Conservation (phyloP, 495 filamentous ascomycete species). For the Talaromyces wortmannii region DNA sequence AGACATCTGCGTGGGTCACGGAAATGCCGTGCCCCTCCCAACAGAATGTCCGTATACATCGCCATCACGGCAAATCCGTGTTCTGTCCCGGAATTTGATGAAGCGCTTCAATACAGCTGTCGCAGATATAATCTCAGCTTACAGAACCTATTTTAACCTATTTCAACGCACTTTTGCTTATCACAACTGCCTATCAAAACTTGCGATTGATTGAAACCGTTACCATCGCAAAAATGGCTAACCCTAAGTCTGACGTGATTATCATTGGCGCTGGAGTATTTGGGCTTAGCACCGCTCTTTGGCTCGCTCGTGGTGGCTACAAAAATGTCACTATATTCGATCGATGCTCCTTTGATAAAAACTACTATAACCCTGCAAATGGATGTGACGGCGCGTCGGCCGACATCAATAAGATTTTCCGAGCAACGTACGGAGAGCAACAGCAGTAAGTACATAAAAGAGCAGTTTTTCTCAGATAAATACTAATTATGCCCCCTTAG, state of each 20-base stretch:
- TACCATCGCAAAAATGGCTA: background rate
- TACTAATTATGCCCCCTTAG: background rate
- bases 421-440: slow-evolving; percentile 8
- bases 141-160: no score
- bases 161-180: no score
- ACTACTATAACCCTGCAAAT: slow-evolving; percentile 4
- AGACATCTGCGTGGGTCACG: no score
- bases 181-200: background rate
- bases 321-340: slow-evolving; percentile 11
- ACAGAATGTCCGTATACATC: no score
- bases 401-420: slow-evolving; percentile 13
- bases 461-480: no score
- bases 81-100: no score
- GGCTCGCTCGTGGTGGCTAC: slow-evolving; percentile 10
- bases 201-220: background rate
- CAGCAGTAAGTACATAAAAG: no score
- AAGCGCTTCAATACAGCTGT: no score
- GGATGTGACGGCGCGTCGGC: slow-evolving; percentile 11
- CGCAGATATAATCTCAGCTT: no score
- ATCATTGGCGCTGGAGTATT: slow-evolving; percentile 12
- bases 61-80: no score
- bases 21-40: no score
- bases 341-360: slow-evolving; percentile 6
- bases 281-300: slow-evolving; percentile 9
- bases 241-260: slow-evolving; percentile 7